phyloP scores from a whole-genome alignment of 2,329 filamentous ascomycete genomes.

The Pseudogymnoascus sp. region DNA sequence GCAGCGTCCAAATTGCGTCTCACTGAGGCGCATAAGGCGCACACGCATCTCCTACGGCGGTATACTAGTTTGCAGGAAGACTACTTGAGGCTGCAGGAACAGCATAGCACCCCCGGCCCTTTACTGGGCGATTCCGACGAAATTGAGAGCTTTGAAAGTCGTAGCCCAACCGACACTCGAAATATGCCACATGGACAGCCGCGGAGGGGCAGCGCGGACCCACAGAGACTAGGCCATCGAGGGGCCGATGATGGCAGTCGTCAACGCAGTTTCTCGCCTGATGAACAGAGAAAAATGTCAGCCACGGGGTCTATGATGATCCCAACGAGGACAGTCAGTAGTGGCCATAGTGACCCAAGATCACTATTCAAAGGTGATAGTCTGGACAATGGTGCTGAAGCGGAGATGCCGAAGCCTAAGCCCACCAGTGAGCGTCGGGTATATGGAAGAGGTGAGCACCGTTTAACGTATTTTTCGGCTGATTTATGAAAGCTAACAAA shows the following conservation, averaged over 20 bases:
- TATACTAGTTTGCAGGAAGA: conserved; percentile 42
- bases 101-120: conserved; percentile 24
- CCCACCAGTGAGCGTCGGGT: conserved; percentile 41
- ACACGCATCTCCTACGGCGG: conserved; percentile 40
- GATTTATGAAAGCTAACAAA: conserved; percentile 37
- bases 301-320: conserved; percentile 12
- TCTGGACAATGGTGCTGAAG: conserved; percentile 32
- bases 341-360: conserved; percentile 15
- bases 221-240: background rate
- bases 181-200: background rate
- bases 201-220: conserved; percentile 1
- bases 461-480: background rate
- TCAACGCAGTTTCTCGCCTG: background rate
- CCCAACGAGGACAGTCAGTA: conserved; percentile 14
- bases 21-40: conserved; percentile 41
- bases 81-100: conserved; percentile 28
- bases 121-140: conserved; percentile 11
- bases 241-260: background rate
- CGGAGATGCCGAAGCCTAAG: conserved; percentile 37
- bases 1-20: conserved; percentile 39
- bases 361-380: background rate
- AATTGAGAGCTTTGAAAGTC: conserved; percentile 10
- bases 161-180: background rate
- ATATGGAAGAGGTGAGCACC: conserved; percentile 44
- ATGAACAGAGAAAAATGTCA: conserved; percentile 11